Evolutionary conservation across 2,329 filamentous ascomycete species (phyloP).

Genomic region (Sporothrix curviconia): DNA sequence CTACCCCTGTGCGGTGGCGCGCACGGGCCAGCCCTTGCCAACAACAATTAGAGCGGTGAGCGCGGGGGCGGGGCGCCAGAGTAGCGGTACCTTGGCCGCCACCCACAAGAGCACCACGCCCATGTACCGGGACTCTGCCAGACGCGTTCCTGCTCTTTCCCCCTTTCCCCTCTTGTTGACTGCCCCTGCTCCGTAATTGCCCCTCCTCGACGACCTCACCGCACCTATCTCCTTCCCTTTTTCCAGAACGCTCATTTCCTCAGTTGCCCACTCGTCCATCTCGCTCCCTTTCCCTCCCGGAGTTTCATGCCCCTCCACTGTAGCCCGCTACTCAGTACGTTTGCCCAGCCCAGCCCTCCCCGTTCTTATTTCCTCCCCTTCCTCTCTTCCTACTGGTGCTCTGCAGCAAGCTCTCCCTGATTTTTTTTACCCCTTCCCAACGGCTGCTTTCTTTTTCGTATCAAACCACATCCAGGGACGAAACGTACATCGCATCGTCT

Average conservation of each 20-base stretch:
- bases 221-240: slow-evolving; percentile 14
- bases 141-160: slow-evolving; percentile 4
- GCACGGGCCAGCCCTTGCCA: slow-evolving; percentile 17
- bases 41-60: slow-evolving; percentile 13
- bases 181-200: slow-evolving; percentile 1
- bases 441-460: slow-evolving; percentile 1
- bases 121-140: background rate
- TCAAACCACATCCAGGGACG: background rate
- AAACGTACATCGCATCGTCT: background rate
- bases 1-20: slow-evolving; percentile 15
- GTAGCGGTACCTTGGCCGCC: background rate
- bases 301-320: background rate
- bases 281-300: background rate
- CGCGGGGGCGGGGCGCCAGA: background rate
- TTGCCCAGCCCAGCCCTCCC: background rate
- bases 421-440: background rate
- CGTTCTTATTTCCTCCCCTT: background rate
- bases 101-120: background rate
- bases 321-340: background rate
- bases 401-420: slow-evolving; percentile 3
- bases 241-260: slow-evolving; percentile 3
- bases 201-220: slow-evolving; percentile 17
- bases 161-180: slow-evolving; percentile 9
- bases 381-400: background rate
- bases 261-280: background rate